Base-by-base conservation (phyloP, 2,329 filamentous ascomycete genomes). In the Lachnellula arida region DNA sequence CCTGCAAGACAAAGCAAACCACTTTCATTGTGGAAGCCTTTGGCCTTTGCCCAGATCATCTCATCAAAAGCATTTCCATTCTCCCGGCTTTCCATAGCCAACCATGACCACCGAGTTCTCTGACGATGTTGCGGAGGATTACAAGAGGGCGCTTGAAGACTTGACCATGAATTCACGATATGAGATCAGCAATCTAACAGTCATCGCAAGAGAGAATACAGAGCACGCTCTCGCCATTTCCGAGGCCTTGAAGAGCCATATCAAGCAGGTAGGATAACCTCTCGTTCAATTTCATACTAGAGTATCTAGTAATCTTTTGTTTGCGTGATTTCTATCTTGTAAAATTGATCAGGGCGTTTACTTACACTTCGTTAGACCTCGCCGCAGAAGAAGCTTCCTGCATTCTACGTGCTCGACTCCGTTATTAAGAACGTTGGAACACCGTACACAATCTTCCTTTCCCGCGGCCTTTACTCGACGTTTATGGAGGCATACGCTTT, bases 341-440 rank as follows among this genome's bases (percentile, higher is more conserved):
- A 53, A 15, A 56, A 53, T 54, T 51, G 50, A 9, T 40, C 58
- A 43, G 49, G 35, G 62, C 40, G 22, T 61, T 64, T 60, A 63
- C 59, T 66, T 65, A 65, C 59, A 57, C 56, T 54, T 65, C 47
- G 52, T 52, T 62, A 99, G 94, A 90, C 88, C 53, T 84, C 91
- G 46, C 91, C 94, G 40, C 81, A 85, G 59, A 92, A 91, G 72
- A 99, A 97, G 70, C 78, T 99, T 2, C 92, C 94, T 17, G 91
- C 94, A n/a, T 81, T 99, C 28, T 99, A 97, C 74, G 90, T 99
- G 63, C 86, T 99, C 69, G 94, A 99, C 75, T 97, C 93, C 15
- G 93, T 99, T 59, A 92, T 96, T 70, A 99, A 99, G 75, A 97
- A 99, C 77, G 91, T 99, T 60, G 94, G 94, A 59, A 97, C 93